Percentiles rank a stretch among this genome's conserved stretches.
Evolutionary conservation across 352 stramenopile species (phyloP).

Genomic region (Hyaloperonospora brassicae): DNA sequence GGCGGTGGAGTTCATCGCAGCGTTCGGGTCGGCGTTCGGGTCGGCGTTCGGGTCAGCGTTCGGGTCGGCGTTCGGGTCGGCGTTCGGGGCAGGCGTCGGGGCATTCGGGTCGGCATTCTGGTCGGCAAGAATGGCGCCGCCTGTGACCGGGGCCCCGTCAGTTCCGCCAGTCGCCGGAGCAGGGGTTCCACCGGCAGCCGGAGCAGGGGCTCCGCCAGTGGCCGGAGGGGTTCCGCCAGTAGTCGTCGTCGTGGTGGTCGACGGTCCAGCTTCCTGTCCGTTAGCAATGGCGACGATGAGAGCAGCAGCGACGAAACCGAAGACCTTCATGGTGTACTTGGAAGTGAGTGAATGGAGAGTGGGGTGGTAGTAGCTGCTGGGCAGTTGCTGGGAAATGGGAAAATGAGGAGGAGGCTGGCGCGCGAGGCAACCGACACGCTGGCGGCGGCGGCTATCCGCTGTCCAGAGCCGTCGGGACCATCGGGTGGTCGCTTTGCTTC

Average conservation of each 20-base stretch:
- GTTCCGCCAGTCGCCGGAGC: background rate
- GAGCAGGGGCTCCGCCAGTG: conserved; percentile 1
- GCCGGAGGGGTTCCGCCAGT: background rate
- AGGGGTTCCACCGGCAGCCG: background rate
- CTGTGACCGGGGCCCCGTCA: conserved; percentile 12
- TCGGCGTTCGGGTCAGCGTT: too few species aligned
- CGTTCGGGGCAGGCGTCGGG: too few species aligned
- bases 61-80: too few species aligned
- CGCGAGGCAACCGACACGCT: too few species aligned
- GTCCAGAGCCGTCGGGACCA: too few species aligned
- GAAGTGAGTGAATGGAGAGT: conserved; percentile 1
- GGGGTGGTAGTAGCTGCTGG: conserved; percentile 26
- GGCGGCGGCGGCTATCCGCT: too few species aligned
- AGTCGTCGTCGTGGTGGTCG: conserved; percentile 4
- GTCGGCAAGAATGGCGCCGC: too few species aligned
- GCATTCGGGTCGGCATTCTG: too few species aligned
- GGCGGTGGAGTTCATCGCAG: too few species aligned
- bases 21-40: too few species aligned
- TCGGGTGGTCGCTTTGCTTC: too few species aligned
- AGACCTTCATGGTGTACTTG: conserved; percentile 34
- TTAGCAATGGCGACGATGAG: conserved; percentile 27
- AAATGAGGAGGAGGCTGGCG: conserved; percentile 22
- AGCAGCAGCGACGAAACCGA: conserved; percentile 36
- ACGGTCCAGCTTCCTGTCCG: conserved; percentile 17
- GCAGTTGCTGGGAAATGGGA: conserved; percentile 33